phyloP scores from a whole-genome alignment of 2,329 filamentous ascomycete species.

The Graphilbum ipis-grandicollis region DNA sequence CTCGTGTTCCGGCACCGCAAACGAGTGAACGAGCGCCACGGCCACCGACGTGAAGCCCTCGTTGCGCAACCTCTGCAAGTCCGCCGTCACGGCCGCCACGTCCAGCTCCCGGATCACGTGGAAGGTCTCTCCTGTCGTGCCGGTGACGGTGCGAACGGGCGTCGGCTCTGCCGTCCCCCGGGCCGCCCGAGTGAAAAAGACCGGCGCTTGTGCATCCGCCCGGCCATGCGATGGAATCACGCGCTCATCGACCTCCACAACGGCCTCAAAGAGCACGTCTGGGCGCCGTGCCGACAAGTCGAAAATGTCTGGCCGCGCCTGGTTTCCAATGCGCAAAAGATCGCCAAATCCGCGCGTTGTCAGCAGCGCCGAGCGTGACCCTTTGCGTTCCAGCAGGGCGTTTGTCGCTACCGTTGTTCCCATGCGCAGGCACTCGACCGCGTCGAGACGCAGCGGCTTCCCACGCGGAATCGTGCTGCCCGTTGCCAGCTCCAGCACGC shows the following conservation, averaged over 20 bases:
- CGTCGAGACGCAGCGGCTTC: constrained; percentile 33
- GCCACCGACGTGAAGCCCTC: constrained; percentile 28
- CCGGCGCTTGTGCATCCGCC: constrained; percentile 2
- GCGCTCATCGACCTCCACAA: constrained; percentile 7
- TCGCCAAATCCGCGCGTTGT: constrained; percentile 4
- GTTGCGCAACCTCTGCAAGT: constrained; percentile 43
- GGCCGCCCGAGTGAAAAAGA: too few relatives aligned
- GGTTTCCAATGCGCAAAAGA: constrained; percentile 4
- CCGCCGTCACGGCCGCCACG: constrained; percentile 30
- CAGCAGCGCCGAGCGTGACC: constrained; percentile 2
- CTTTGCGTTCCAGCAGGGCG: constrained; percentile 6
- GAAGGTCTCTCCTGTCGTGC: constrained; percentile 47
- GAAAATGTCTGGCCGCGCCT: constrained; percentile 5
- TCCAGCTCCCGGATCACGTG: constrained; percentile 27
- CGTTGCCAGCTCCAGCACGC: constrained; percentile 15
- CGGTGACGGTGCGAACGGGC: constrained; percentile 14
- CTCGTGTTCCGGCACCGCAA: constrained; percentile 7
- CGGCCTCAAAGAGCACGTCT: constrained; percentile 3
- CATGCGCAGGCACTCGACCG: constrained; percentile 9
- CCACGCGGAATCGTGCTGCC: constrained; percentile 42
- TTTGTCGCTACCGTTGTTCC: constrained; percentile 7
- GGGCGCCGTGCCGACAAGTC: constrained; percentile 10
- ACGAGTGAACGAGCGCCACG: constrained; percentile 18
- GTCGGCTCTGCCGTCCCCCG: background rate
- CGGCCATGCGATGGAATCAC: constrained; percentile 4